Evolutionary conservation across 1,139 yeast genomes (phyloP), one percentile per base, ranked within the genome.

Genomic region (Yamadazyma blattariae): DNA sequence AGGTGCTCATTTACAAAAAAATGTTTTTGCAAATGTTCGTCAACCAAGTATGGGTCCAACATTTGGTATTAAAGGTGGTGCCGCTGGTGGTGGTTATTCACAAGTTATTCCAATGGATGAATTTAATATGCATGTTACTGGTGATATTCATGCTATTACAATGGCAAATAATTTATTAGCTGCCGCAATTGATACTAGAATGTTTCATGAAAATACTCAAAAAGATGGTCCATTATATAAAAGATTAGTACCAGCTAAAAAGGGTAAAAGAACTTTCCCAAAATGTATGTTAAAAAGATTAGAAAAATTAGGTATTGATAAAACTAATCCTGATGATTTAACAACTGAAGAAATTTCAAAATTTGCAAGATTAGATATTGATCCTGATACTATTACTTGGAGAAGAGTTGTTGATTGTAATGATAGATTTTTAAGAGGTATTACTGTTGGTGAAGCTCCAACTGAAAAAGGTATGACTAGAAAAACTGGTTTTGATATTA

Each of bases 1-100:
- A 44, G 96, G 96, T 48, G 97, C 97, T 29, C 96, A 88, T 53
- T 72, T 90, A 54, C 78, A 84, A 45, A 84, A 86, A 62, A 79
- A 83, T 41, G 90, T 90, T 15, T 83, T 92, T 57, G 98, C 98
- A 44, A 90, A 88, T 57, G 96, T 92, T 40, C 84, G 98, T 67
- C 98, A 92, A 64, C 98, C 98, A 29, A 85, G 95, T 13, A 90
- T 92, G 97, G 98, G 98, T 35, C 98, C 98, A 41, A 92, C 98
- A 15, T 92, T 92, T 55, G 98, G 98, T 65, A 89, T 92, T 57
- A 92, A 90, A 67, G 97, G 97, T 60, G 98, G 98, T 65, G 98
- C 98, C 45, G 97, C 98, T 14, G 98, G 98, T 58, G 98, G 98
- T 59, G 98, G 98, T 42, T 92, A 90, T 66, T 84, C 97, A 8